A percentile compares a stretch with the other conserved stretches of the same genome.
phyloP scores from a whole-genome alignment of 768 basidiomycete genomes.

The Pulveroboletus sp. region DNA sequence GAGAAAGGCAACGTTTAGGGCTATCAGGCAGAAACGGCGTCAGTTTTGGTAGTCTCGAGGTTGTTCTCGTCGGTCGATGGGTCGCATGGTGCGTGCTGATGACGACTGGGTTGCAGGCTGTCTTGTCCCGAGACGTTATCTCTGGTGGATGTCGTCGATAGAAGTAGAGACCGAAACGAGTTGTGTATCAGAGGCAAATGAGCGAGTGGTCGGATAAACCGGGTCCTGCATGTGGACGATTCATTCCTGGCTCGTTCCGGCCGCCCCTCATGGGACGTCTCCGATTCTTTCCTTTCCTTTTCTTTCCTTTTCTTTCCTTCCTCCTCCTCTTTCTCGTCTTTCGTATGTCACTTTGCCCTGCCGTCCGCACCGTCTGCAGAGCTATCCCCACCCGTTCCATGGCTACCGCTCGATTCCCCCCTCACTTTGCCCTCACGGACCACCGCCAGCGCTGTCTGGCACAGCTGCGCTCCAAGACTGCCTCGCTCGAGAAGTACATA shows the following conservation, averaged over 20 bases:
- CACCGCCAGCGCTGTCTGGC: conserved; percentile 52
- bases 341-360: conserved; percentile 5
- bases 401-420: conserved; percentile 37
- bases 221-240: background rate
- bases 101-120: background rate
- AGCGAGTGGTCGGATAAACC: background rate
- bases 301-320: background rate
- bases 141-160: background rate
- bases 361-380: background rate
- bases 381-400: conserved; percentile 18
- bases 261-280: background rate
- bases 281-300: background rate
- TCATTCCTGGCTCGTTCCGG: too few relatives aligned
- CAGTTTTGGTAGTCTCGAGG: conserved; percentile 59
- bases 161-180: background rate
- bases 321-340: too few relatives aligned
- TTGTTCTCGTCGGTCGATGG: background rate
- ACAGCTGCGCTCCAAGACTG: conserved; percentile 53
- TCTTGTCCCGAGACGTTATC: background rate
- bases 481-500: conserved; percentile 64
- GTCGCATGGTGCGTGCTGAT: background rate
- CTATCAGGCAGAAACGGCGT: conserved; percentile 63
- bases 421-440: conserved; percentile 44
- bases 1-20: conserved; percentile 53
- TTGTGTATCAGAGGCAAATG: background rate